Evolutionary conservation across 768 basidiomycete genomes (phyloP).

Genomic region (Russula sp.): DNA sequence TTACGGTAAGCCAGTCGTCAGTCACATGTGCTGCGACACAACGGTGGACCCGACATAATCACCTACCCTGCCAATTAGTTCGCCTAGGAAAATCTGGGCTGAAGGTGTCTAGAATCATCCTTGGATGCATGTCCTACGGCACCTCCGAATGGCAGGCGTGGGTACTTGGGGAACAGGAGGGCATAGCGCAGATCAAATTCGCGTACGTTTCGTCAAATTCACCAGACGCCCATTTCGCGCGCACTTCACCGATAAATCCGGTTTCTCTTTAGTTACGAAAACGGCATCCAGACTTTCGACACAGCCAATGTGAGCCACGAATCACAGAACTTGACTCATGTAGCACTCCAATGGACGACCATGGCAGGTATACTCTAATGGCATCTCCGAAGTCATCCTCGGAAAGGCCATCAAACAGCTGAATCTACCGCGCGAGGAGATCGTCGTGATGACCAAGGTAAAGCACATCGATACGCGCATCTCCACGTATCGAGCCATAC

Average conservation of each 20-base stretch:
- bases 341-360: neutral
- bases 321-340: neutral
- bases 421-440: slow-evolving; percentile 40
- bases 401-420: slow-evolving; percentile 44
- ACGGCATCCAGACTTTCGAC: slow-evolving; percentile 39
- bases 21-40: too few species aligned
- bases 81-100: slow-evolving; percentile 30
- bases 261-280: slow-evolving; percentile 32
- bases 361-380: slow-evolving; percentile 35
- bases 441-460: slow-evolving; percentile 49
- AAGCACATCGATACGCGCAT: neutral
- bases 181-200: slow-evolving; percentile 37
- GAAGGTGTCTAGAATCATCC: slow-evolving; percentile 31
- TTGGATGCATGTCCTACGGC: slow-evolving; percentile 35
- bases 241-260: neutral
- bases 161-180: slow-evolving; percentile 36
- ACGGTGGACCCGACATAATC: neutral
- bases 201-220: slow-evolving; percentile 31
- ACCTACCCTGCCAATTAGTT: slow-evolving; percentile 14
- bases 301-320: slow-evolving; percentile 30
- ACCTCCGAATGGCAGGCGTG: slow-evolving; percentile 32
- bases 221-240: neutral
- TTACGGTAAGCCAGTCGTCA: slow-evolving; percentile 9
- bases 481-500: neutral
- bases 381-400: slow-evolving; percentile 39